A percentile compares a stretch with the other conserved stretches of the same genome.
These are phyloP conservation scores for Galerina marginata DNA, from an alignment of 768 basidiomycete species.

Conservation along the genomic window DNA sequence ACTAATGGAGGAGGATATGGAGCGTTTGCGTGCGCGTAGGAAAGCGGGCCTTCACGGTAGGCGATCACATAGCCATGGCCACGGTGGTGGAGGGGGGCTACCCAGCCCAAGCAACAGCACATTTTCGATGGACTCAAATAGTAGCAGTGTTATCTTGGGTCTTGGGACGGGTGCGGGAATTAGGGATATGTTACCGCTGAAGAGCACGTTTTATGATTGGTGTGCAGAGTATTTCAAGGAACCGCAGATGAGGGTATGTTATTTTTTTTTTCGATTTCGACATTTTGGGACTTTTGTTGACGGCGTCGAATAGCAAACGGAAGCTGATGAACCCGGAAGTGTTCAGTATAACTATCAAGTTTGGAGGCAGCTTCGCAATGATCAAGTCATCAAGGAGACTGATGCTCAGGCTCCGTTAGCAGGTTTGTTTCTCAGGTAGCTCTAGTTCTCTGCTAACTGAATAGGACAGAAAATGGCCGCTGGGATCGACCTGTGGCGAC, in stretches of 20 bases:
- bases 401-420: slow-evolving; percentile 72
- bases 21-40: slow-evolving; percentile 78
- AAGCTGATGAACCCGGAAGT: slow-evolving; percentile 95
- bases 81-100: slow-evolving; percentile 43
- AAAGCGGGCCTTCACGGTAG: slow-evolving; percentile 40
- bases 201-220: slow-evolving; percentile 95
- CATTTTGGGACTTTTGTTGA: slow-evolving; percentile 11
- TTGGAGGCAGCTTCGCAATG: slow-evolving; percentile 92
- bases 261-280: not conserved
- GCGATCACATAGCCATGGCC: slow-evolving; percentile 34
- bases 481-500: slow-evolving; percentile 81
- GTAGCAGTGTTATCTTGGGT: slow-evolving; percentile 72
- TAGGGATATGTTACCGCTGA: slow-evolving; percentile 85
- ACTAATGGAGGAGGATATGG: slow-evolving; percentile 94
- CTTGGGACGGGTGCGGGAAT: slow-evolving; percentile 82
- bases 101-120: slow-evolving; percentile 78
- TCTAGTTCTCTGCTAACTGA: slow-evolving; percentile 4
- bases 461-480: slow-evolving; percentile 53
- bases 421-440: slow-evolving; percentile 50
- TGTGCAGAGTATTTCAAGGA: slow-evolving; percentile 97
- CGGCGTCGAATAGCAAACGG: slow-evolving; percentile 69
- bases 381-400: slow-evolving; percentile 75
- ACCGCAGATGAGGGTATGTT: slow-evolving; percentile 94
- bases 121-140: slow-evolving; percentile 76
- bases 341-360: slow-evolving; percentile 93